Evolutionary conservation across 176 grass and related monocot genomes (phyloP), one percentile per base, ranked within the genome.

Genomic region (Cocos nucifera): DNA sequence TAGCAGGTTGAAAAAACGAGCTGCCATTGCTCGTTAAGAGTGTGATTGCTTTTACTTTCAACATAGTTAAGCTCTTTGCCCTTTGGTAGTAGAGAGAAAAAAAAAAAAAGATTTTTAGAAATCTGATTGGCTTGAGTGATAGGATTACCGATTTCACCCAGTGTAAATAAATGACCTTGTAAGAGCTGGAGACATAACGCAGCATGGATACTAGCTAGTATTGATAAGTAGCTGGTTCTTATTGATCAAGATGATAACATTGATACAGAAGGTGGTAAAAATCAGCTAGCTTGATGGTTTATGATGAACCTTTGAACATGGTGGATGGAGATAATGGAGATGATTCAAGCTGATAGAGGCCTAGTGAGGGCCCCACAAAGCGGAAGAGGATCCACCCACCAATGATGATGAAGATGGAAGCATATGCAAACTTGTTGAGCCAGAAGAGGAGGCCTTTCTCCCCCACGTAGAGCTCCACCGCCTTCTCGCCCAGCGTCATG

Each of bases 391-490:
- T 50, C 92, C 92, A 97, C 19, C 68, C 87, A 58, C 87, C 87
- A 51, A 77, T 62, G 49, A 91, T 62, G 69, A 85, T 64, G 73
- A 88, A 97, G 74, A 97, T 97, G 64, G 87, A 88, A 52, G 83
- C 83, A 67, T 97, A 97, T 27, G 92, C 87, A 39, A 91, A 80
- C 77, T 97, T 97, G 78, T 97, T 97, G 75, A 96, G 78, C 92
- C 84, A 96, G 74, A 85, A 96, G 55, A 96, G 87, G 24, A 77
- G 19, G 1, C 92, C 92, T 61, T 91, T 96, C 72, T 96, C 92
- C 14, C 92, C 92, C 65, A 85, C 65, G 59, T 96, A 96, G 4
- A 91, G 78, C 61, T 96, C 92, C 32, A 62, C 7, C 22, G 87
- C 87, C 84, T 91, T 96, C 80, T 96, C 92, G 1, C 32, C 25